Percentiles rank a stretch among this genome's conserved stretches.
Conservation (phyloP, 768 basidiomycete genomes). For the Lactarius pseudohatsudake region DNA sequence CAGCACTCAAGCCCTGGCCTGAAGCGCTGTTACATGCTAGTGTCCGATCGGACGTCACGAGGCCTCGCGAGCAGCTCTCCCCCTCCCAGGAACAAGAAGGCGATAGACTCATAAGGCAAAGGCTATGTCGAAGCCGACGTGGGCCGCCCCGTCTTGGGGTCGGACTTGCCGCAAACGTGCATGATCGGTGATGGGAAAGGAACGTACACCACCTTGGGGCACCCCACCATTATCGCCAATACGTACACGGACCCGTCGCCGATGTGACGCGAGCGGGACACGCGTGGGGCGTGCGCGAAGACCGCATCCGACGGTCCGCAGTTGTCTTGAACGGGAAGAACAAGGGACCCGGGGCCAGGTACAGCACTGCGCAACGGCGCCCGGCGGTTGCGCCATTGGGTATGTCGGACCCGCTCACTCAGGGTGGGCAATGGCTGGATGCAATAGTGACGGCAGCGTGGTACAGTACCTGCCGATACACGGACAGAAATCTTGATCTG, state of each 20-base stretch:
- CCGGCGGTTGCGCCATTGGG: background rate
- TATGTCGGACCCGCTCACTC: background rate
- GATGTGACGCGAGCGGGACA: background rate
- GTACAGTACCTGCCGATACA: background rate
- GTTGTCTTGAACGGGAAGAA: background rate
- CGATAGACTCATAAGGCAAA: background rate
- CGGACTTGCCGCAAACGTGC: background rate
- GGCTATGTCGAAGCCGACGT: background rate
- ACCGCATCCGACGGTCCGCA: background rate
- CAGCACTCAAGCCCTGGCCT: background rate
- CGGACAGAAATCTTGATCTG: background rate
- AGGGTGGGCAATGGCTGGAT: background rate
- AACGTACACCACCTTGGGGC: background rate
- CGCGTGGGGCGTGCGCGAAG: background rate
- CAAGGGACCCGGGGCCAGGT: background rate
- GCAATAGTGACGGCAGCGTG: background rate
- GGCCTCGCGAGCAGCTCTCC: background rate
- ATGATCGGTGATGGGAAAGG: background rate
- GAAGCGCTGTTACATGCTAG: background rate
- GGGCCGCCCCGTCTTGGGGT: background rate
- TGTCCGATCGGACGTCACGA: background rate
- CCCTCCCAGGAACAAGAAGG: constrained; percentile 2
- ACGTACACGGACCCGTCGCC: background rate
- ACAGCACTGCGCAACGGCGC: background rate
- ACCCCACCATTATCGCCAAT: background rate